A percentile compares a stretch with the other conserved stretches of the same genome.
Conservation (phyloP, 257 asterid genomes). For the Rubia yunnanensis region DNA sequence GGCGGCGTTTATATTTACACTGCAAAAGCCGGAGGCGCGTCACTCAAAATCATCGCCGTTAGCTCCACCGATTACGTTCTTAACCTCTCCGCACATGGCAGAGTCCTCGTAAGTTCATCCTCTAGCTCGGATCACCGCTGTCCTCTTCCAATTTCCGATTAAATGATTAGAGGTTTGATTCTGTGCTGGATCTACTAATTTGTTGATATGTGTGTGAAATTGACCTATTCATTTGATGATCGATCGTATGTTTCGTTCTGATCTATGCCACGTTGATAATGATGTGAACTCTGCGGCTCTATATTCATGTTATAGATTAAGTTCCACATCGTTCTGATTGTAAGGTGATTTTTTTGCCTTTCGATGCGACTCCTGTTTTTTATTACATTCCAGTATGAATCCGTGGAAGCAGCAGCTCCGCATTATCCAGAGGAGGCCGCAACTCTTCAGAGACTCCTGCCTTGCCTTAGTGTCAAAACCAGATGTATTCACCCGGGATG, state of each 20-base stretch:
- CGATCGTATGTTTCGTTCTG: background rate
- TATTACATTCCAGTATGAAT: too few species aligned
- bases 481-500: too few species aligned
- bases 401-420: too few species aligned
- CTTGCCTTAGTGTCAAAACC: too few species aligned
- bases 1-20: slow-evolving; percentile 62
- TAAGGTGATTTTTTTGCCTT: too few species aligned
- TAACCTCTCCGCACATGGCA: slow-evolving; percentile 28
- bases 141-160: background rate
- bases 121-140: background rate
- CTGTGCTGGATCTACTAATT: background rate
- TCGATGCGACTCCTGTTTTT: too few species aligned
- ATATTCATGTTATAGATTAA: too few species aligned
- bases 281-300: too few species aligned
- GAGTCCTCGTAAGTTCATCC: slow-evolving; percentile 32
- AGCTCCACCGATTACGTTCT: slow-evolving; percentile 30
- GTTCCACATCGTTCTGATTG: too few species aligned
- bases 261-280: too few species aligned
- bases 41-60: slow-evolving; percentile 36
- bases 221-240: background rate
- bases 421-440: too few species aligned
- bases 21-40: slow-evolving; percentile 15
- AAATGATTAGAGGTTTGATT: background rate
- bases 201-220: background rate
- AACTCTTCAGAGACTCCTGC: too few species aligned